Conservation (phyloP, 306 rosid genomes). For the Lithocarpus polystachyus region DNA sequence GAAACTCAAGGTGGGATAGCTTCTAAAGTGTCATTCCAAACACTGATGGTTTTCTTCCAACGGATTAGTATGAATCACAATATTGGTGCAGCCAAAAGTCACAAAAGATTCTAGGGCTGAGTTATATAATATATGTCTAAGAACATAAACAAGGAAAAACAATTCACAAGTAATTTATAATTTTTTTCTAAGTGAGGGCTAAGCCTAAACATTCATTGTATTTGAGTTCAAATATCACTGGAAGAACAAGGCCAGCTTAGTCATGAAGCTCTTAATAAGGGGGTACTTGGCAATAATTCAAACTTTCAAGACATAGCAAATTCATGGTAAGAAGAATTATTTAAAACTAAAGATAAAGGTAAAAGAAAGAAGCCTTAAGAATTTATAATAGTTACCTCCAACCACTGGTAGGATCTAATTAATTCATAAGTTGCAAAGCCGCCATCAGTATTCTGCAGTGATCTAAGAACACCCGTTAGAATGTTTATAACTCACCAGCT, state of each 20-base stretch:
- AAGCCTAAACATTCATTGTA: not conserved
- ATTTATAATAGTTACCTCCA: conserved; percentile 56
- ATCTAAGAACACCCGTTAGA: conserved; percentile 1
- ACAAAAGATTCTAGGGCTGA: not conserved
- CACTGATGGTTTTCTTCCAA: not conserved
- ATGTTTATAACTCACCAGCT: not conserved
- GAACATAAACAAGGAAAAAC: not conserved
- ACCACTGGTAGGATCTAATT: conserved; percentile 80
- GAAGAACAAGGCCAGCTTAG: not conserved
- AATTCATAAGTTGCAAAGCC: conserved; percentile 93
- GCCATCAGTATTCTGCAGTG: conserved; percentile 65
- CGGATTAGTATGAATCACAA: not conserved
- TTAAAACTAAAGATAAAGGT: not conserved
- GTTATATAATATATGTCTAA: not conserved
- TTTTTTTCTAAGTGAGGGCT: not conserved
- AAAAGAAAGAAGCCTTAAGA: conserved; percentile 1
- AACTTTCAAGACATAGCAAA: not conserved
- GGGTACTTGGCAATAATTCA: not conserved
- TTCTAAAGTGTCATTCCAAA: not conserved
- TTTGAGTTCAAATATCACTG: not conserved
- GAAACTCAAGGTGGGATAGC: not conserved
- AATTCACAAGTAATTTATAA: not conserved
- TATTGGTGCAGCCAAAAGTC: not conserved
- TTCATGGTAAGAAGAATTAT: not conserved
- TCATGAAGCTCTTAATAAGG: not conserved